A percentile compares a stretch with the other conserved stretches of the same genome.
phyloP scores from a whole-genome alignment of 306 rosid genomes.

The Castanospermum australe region DNA sequence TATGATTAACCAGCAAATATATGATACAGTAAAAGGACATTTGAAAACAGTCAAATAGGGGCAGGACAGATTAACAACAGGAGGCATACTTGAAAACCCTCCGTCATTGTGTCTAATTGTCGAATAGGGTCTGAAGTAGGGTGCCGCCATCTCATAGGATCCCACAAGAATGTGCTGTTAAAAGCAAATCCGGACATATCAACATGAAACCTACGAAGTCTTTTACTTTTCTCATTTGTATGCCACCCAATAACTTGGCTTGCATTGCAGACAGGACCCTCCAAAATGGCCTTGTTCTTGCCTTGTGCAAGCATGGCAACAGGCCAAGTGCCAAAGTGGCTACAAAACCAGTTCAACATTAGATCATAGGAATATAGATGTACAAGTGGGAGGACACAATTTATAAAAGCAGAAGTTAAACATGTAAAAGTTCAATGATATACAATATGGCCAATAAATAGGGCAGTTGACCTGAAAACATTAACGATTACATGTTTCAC shows the following conservation, averaged over 20 bases:
- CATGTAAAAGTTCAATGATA: neutral
- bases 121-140: slow-evolving; percentile 67
- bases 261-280: slow-evolving; percentile 95
- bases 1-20: slow-evolving; percentile 9
- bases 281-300: slow-evolving; percentile 95
- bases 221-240: slow-evolving; percentile 89
- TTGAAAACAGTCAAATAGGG: too few species aligned
- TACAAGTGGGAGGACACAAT: slow-evolving; percentile 8
- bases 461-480: neutral
- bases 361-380: slow-evolving; percentile 10
- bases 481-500: slow-evolving; percentile 8
- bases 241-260: slow-evolving; percentile 97
- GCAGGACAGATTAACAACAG: slow-evolving; percentile 3
- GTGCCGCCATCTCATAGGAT: slow-evolving; percentile 83
- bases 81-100: slow-evolving; percentile 86
- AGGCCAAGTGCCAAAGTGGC: slow-evolving; percentile 98
- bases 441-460: neutral
- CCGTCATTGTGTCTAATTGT: slow-evolving; percentile 86
- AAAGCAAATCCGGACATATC: slow-evolving; percentile 99
- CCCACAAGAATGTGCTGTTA: slow-evolving; percentile 96
- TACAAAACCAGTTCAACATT: slow-evolving; percentile 41
- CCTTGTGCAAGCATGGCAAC: slow-evolving; percentile 93
- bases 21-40: slow-evolving; percentile 2
- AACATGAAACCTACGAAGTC: slow-evolving; percentile 94
- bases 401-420: neutral